Evolutionary conservation across 257 asterid species (phyloP), one percentile per base, ranked within the genome.

Genomic region (Solanum paucissectum): DNA sequence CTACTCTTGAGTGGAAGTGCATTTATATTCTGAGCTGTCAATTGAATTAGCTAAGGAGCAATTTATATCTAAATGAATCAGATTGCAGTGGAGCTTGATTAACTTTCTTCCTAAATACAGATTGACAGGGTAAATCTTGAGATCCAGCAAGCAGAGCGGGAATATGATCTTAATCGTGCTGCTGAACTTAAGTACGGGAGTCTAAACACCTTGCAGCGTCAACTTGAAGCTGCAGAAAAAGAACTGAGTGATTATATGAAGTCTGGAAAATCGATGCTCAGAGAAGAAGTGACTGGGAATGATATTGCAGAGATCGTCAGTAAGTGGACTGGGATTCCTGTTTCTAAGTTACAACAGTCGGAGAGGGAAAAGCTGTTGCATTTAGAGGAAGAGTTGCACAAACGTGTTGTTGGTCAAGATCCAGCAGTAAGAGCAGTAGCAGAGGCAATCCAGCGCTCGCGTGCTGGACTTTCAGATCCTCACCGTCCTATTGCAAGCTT

Each of bases 121-220:
- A 93, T 95, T 86, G 99, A 96, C 93, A 93, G 99, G 89, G 97
- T 96, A 55, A 96, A 96, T 90, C 92, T 96, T 64, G 99, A 96
- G 96, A 95, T 96, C 90, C 98, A 95, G 92, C 98, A 95, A 90
- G 99, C 99, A 16, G 99, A 96, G 91, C 91, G 99, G 69, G 99
- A 96, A 85, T 96, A 95, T 76, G 98, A 96, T 88, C 98, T 96
- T 89, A 96, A 95, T 77, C 98, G 98, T 85, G 99, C 99, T 23
- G 99, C 99, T 36, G 99, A 96, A 89, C 89, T 96, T 87, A 96
- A 96, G 88, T 96, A 96, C 23, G 98, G 98, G 82, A 96, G 95
- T 92, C 90, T 95, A 74, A 95, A 94, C 81, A 89, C 99, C 71
- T 94, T 96, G 89, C 98, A 95, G 89, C 98, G 98, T 29, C 99